Evolutionary conservation across 2,329 filamentous ascomycete genomes (phyloP), one percentile per base, ranked within the genome.

Genomic region (Diaporthe citrichinensis): DNA sequence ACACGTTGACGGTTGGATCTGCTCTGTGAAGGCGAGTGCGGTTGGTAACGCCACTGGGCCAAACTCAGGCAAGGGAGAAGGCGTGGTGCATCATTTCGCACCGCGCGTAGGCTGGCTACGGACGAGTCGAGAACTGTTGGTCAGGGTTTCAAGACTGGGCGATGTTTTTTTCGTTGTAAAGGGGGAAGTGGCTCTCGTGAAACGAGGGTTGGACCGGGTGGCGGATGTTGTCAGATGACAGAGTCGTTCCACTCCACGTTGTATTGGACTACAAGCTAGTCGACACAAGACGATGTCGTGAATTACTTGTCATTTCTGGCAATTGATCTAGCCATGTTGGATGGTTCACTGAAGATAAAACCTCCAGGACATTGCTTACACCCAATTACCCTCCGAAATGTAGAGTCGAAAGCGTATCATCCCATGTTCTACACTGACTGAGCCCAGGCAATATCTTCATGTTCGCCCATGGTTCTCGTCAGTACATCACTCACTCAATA

Each of bases 21-120:
- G 57, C 34, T 61, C 57, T 25, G 57, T 61, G 10, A 61, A 61
- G 36, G 34, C 34, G 1, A 14, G 23, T 59, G 34, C 57, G 12
- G 4, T 41, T 39, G 34, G 20, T 2, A 39, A 39, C 15, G 34
- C 9, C 34, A 3, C 20, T 39, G 34, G 10, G 9, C 57, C 10
- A 20, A 9, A 1, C 4, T 8, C 23, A 4, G 34, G 34, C 57
- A 59, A 41, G 23, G 4, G 34, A 3, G 57, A 41, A 41, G 34
- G 23, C 23, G 57, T 61, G 34, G 4, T 61, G 57, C 36, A 61
- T 61, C 57, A 61, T 61, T 61, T 61, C 6, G 57, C 57, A 28
- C 34, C 57, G 23, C 57, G 34, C 4, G 25, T 61, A 36, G 57
- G 57, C 34, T 39, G 36, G 34, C 23, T 61, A 9, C 34, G 57